phyloP scores from a whole-genome alignment of 805 yeast genomes.

The Teunomyces barrocoloradensis region DNA sequence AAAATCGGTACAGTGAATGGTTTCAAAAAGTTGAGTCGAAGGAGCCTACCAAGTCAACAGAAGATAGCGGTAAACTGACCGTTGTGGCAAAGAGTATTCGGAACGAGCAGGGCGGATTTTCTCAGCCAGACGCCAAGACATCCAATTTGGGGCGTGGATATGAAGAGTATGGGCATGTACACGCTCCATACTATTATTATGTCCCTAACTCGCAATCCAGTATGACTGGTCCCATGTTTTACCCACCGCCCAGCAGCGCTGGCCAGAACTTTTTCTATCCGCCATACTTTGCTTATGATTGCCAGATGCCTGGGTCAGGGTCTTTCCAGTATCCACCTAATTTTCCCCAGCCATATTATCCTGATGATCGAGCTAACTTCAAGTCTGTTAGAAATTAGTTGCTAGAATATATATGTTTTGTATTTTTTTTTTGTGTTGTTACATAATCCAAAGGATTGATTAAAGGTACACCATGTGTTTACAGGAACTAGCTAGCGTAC shows the following conservation, averaged over 20 bases:
- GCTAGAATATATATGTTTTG: not conserved
- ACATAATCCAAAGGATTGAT: not conserved
- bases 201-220: conserved; percentile 19
- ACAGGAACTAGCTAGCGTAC: not conserved
- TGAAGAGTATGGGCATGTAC: conserved; percentile 1
- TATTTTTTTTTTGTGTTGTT: not conserved
- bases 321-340: conserved; percentile 3
- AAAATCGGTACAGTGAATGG: conserved; percentile 2
- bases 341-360: conserved; percentile 10
- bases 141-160: not conserved
- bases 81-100: not conserved
- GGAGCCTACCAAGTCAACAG: not conserved
- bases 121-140: not conserved
- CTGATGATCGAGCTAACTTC: conserved; percentile 5
- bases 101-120: not conserved
- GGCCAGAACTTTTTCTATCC: conserved; percentile 24
- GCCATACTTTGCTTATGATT: conserved; percentile 25
- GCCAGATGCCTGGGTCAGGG: conserved; percentile 14
- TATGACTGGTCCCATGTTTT: conserved; percentile 9
- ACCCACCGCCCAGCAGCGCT: conserved; percentile 15
- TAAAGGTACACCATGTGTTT: not conserved
- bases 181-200: conserved; percentile 17
- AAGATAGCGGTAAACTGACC: not conserved
- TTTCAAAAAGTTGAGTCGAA: conserved; percentile 2
- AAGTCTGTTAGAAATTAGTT: not conserved